These are phyloP conservation scores for Citrus sp. DNA, from an alignment of 345 rosid species.

Conservation along the genomic window DNA sequence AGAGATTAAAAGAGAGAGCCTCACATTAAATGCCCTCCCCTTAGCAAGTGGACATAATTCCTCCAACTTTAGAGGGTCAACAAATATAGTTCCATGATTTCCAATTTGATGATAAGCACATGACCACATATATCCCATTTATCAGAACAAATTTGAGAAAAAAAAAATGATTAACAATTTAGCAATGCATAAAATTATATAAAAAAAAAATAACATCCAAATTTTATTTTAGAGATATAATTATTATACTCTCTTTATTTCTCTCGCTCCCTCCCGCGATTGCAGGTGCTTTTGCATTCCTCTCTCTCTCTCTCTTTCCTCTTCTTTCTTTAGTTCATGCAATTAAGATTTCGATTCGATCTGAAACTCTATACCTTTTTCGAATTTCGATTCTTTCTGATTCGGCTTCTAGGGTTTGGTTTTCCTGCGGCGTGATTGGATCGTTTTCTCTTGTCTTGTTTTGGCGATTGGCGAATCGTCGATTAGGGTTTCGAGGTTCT, in stretches of 20 bases:
- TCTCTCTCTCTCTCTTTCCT: neutral
- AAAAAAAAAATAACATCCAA: neutral
- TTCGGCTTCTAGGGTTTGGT: conserved; percentile 7
- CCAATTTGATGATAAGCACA: neutral
- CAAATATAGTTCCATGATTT: neutral
- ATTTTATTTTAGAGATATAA: neutral
- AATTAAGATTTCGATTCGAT: conserved; percentile 4
- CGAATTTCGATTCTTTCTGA: neutral
- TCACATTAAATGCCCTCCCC: neutral
- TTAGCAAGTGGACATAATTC: conserved; percentile 1
- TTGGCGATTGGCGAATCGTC: neutral
- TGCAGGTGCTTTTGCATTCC: conserved; percentile 7
- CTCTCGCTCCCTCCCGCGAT: conserved; percentile 7
- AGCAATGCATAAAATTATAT: neutral
- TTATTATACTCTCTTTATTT: neutral
- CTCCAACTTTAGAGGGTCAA: neutral
- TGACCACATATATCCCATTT: neutral
- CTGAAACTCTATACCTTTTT: neutral
- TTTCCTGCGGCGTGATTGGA: neutral
- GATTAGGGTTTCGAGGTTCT: conserved; percentile 18
- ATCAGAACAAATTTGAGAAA: neutral
- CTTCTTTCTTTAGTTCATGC: too few relatives aligned
- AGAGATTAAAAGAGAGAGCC: neutral
- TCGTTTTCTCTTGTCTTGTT: neutral
- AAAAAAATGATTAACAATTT: neutral